A percentile compares a stretch with the other conserved stretches of the same genome.
phyloP scores from a whole-genome alignment of 1,139 yeast species.

The Debaryomyces psychrophilus region DNA sequence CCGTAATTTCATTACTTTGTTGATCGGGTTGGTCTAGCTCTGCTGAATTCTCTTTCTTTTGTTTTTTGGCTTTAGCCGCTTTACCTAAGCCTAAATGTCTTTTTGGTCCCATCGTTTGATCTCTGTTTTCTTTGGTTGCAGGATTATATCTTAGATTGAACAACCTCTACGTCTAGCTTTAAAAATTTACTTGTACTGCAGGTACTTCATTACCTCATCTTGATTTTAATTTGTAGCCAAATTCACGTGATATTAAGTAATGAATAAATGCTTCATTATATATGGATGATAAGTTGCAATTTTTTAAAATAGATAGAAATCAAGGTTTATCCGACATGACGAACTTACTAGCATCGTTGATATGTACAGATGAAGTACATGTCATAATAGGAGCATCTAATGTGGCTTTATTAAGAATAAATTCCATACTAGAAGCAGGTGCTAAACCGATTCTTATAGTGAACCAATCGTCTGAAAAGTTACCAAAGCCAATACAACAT shows the following conservation, averaged over 20 bases:
- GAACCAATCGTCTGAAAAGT: slow-evolving; percentile 20
- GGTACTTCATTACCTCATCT: slow-evolving; percentile 3
- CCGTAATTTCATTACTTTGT: slow-evolving; percentile 52
- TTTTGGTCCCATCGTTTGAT: slow-evolving; percentile 56
- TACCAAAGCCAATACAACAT: slow-evolving; percentile 27
- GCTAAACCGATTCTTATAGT: slow-evolving; percentile 58
- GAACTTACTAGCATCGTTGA: slow-evolving; percentile 51
- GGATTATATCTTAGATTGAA: neutral
- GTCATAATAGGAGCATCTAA: slow-evolving; percentile 64
- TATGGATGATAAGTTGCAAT: slow-evolving; percentile 10
- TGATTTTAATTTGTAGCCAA: neutral
- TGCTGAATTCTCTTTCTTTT: slow-evolving; percentile 33
- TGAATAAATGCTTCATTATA: slow-evolving; percentile 13
- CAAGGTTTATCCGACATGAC: slow-evolving; percentile 22
- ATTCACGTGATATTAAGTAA: slow-evolving; percentile 27
- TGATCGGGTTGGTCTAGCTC: slow-evolving; percentile 17
- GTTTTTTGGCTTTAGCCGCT: slow-evolving; percentile 55
- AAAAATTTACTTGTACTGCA: slow-evolving; percentile 6
- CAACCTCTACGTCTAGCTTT: neutral
- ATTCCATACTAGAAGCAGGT: slow-evolving; percentile 54
- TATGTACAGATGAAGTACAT: slow-evolving; percentile 57
- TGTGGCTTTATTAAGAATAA: slow-evolving; percentile 53
- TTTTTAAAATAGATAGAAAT: slow-evolving; percentile 1
- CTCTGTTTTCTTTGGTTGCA: slow-evolving; percentile 3
- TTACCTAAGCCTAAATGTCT: slow-evolving; percentile 85